Percentiles rank a stretch among this genome's conserved stretches.
Evolutionary conservation across 139 green algal genomes (phyloP).

Genomic region (Chlamydomonas sphaeroides): DNA sequence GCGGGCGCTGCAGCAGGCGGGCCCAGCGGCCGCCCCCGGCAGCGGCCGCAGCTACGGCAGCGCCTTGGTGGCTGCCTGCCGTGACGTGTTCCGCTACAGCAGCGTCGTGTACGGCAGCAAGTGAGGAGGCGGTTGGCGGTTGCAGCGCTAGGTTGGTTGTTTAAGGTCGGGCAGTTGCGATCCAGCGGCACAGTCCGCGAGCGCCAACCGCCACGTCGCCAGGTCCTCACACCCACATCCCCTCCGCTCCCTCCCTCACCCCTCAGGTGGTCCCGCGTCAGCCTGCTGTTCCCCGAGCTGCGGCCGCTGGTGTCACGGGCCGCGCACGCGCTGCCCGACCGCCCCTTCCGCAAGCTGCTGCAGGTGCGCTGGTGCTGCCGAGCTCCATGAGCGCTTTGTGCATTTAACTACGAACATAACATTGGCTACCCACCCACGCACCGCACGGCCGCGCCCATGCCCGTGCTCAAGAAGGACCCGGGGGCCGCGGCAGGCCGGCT

Average conservation of each 20-base stretch:
- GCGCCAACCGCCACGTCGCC: too few relatives aligned
- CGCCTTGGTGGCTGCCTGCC: conserved; percentile 2
- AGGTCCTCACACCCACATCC: too few relatives aligned
- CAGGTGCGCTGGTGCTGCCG: too few relatives aligned
- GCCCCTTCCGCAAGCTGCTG: conserved; percentile 8
- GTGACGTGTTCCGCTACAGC: conserved; percentile 30
- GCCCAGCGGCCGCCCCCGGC: too few relatives aligned
- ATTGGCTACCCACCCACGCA: too few relatives aligned
- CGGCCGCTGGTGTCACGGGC: conserved; percentile 2
- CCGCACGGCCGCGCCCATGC: conserved; percentile 50
- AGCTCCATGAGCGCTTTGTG: too few relatives aligned
- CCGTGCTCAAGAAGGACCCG: conserved; percentile 62
- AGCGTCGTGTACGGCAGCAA: conserved; percentile 11
- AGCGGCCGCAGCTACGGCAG: too few relatives aligned
- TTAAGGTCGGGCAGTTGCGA: not conserved
- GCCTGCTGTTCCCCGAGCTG: conserved; percentile 38
- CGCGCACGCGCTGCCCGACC: conserved; percentile 29
- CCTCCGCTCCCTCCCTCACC: not conserved
- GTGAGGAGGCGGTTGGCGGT: not conserved
- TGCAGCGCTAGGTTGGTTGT: not conserved
- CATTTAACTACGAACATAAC: too few relatives aligned
- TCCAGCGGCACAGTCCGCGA: not conserved
- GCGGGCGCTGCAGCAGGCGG: too few relatives aligned
- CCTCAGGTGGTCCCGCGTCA: conserved; percentile 14
- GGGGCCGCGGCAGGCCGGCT: conserved; percentile 19